Base-by-base conservation (phyloP, 2,329 filamentous ascomycete genomes). In the Colletotrichum eremochloae region DNA sequence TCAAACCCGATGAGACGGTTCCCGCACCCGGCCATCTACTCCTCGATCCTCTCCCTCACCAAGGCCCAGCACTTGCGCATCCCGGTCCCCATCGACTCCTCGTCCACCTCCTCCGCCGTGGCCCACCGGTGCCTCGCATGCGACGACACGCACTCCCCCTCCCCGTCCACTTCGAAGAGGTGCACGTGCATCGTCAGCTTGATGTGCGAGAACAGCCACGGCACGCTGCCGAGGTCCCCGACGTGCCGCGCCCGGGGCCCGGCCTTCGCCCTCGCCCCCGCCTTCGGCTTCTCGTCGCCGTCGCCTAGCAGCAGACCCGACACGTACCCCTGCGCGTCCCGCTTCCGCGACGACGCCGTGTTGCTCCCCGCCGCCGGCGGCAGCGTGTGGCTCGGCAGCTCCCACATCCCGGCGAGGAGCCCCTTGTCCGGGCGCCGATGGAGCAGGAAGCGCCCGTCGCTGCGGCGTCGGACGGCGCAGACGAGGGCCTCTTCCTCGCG, bases 151-250 rank as follows among this genome's bases (percentile, higher is more conserved):
- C 8, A 57, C 8, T 48, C 53, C 1, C 63, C 65, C 0, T 42
- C 58, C 6, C 55, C 76, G 2, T 79, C 77, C 5, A 86, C 15
- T 15, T 81, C 80, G 72, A 89, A 89, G 0, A 87, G 68, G 44
- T 88, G 86, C 3, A 90, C 87, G 72, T 89, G 86, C 88, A 89
- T 90, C 1, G 84, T 87, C 74, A 89, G 77, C 78, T 84, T 87
- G 1, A 90, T 77, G 67, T 90, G 88, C 0, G 88, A 89, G 73
- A 89, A 90, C 8, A 86, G 77, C 88, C 88, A 90, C 0, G 87
- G 87, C 15, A 90, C 84, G 55, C 80, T 86, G 0, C 85, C 88
- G n/a, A 89, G 73, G 42, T 87, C 85, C 0, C 78, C 78, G 0
- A 80, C 73, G 55, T 85, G 77, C 58, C 79, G 81, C 24, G 82